phyloP scores from a whole-genome alignment of 2,329 filamentous ascomycete genomes.

The Fusarium guadeloupense region DNA sequence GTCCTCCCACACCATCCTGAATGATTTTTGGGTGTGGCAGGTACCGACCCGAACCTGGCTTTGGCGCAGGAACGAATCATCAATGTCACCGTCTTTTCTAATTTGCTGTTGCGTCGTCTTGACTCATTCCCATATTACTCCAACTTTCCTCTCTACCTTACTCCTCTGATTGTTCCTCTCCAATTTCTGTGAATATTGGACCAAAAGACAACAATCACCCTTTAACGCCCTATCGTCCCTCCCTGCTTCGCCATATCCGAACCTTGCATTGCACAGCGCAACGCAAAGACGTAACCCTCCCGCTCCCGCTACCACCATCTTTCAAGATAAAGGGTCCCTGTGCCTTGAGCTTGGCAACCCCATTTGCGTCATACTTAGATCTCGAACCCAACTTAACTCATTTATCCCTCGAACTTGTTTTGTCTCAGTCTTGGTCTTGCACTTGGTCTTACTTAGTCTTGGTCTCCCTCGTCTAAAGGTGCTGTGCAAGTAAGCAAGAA shows the following conservation, averaged over 20 bases:
- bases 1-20: background rate
- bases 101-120: slow-evolving; percentile 29
- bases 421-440: slow-evolving; percentile 22
- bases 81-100: slow-evolving; percentile 39
- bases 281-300: slow-evolving; percentile 19
- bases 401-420: slow-evolving; percentile 20
- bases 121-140: slow-evolving; percentile 33
- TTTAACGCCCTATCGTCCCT: background rate
- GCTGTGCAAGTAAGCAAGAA: background rate
- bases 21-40: slow-evolving; percentile 29
- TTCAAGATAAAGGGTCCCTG: slow-evolving; percentile 37
- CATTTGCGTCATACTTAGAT: slow-evolving; percentile 42
- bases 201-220: background rate
- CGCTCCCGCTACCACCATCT: slow-evolving; percentile 23
- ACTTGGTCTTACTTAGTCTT: slow-evolving; percentile 19
- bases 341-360: slow-evolving; percentile 38
- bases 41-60: slow-evolving; percentile 33
- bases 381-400: slow-evolving; percentile 15
- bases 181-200: slow-evolving; percentile 3
- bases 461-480: slow-evolving; percentile 3
- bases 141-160: slow-evolving; percentile 17
- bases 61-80: slow-evolving; percentile 38
- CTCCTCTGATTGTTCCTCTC: background rate
- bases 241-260: background rate
- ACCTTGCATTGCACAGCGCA: slow-evolving; percentile 17